A percentile compares a stretch with the other conserved stretches of the same genome.
Evolutionary conservation across 2,329 filamentous ascomycete species (phyloP).

Genomic region (Ceratocystis cacaofunesta): DNA sequence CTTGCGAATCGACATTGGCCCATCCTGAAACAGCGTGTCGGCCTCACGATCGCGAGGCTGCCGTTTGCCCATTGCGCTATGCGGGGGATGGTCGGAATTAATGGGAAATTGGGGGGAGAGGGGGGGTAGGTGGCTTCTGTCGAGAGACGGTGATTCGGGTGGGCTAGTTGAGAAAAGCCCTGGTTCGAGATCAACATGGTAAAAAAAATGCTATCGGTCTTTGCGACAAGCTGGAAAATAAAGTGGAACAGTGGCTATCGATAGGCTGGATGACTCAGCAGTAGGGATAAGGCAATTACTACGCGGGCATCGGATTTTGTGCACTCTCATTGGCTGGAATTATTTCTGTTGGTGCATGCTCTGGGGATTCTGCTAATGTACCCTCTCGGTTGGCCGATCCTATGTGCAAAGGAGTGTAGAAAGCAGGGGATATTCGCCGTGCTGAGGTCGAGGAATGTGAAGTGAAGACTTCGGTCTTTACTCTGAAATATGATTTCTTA

Average conservation of each 20-base stretch:
- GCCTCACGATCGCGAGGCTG: slow-evolving; percentile 28
- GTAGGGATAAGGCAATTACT: too few species aligned
- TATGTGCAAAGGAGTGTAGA: too few species aligned
- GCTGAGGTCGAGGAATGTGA: too few species aligned
- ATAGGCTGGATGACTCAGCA: slow-evolving; percentile 14
- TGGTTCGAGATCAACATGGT: neutral
- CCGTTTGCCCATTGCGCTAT: slow-evolving; percentile 32
- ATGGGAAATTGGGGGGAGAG: neutral
- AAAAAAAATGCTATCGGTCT: slow-evolving; percentile 12
- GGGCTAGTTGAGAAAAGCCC: neutral
- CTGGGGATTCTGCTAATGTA: too few species aligned
- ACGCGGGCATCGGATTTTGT: too few species aligned
- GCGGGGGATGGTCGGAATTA: neutral
- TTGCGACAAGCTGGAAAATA: slow-evolving; percentile 15
- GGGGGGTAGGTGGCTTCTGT: neutral
- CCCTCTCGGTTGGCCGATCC: too few species aligned
- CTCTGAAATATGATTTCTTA: too few species aligned
- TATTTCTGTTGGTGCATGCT: too few species aligned
- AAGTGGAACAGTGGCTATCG: slow-evolving; percentile 13
- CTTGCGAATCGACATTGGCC: slow-evolving; percentile 26
- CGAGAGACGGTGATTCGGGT: neutral
- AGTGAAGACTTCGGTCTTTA: too few species aligned
- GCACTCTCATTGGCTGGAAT: too few species aligned
- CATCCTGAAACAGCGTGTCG: slow-evolving; percentile 25
- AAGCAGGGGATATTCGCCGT: too few species aligned